Conservation (phyloP, 2,329 filamentous ascomycete genomes). For the Lasiodiplodia gonubiensis region DNA sequence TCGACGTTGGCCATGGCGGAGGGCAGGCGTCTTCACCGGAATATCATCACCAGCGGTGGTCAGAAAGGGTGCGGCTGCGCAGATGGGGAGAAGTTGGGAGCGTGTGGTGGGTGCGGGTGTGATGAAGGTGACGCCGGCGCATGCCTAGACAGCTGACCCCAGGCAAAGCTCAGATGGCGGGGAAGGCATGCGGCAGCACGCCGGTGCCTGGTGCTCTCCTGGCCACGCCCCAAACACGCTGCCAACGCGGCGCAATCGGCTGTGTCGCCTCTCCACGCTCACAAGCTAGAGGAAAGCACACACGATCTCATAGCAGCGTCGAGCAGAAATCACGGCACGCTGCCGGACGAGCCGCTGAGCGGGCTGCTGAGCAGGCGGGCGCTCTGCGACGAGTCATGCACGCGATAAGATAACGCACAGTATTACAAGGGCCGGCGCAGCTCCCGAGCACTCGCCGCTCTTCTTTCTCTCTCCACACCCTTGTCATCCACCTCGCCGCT, state of each 20-base stretch:
- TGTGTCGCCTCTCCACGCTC: background rate
- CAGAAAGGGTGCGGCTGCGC: background rate
- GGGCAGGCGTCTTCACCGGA: constrained; percentile 18
- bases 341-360: background rate
- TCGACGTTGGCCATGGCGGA: constrained; percentile 69
- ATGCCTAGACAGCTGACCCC: constrained; percentile 27
- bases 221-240: background rate
- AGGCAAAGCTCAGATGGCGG: constrained; percentile 21
- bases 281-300: background rate
- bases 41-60: constrained; percentile 1
- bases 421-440: background rate
- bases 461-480: background rate
- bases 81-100: background rate
- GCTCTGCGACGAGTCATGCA: constrained; percentile 1
- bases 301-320: background rate
- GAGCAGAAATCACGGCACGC: background rate
- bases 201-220: constrained; percentile 8
- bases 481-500: background rate
- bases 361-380: background rate
- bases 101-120: constrained; percentile 20
- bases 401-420: constrained; percentile 16
- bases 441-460: constrained; percentile 21
- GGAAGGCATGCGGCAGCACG: constrained; percentile 15
- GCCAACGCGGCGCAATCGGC: background rate
- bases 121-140: constrained; percentile 24